Evolutionary conservation across 139 green algal genomes (phyloP).

Genomic region (Micromonas commoda): DNA sequence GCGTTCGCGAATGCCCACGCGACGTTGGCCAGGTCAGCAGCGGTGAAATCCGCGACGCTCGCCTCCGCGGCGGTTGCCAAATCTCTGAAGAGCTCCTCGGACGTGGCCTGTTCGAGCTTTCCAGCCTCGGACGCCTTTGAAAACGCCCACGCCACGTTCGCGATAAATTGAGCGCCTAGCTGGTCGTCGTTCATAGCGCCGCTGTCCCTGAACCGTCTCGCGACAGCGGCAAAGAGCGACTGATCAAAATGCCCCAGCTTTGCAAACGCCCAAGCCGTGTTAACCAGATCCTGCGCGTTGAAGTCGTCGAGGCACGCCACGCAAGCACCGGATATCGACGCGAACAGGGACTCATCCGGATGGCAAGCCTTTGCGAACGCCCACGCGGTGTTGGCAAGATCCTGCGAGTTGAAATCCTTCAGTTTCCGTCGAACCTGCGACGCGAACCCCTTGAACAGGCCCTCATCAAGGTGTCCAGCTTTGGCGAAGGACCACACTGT

Average conservation of each 20-base stretch:
- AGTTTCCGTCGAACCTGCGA: neutral
- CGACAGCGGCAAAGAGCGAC: constrained; percentile 14
- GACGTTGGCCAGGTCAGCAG: constrained; percentile 27
- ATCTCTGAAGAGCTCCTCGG: constrained; percentile 17
- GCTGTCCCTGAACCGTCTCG: no score
- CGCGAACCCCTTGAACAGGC: constrained; percentile 28
- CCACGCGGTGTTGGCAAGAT: constrained; percentile 29
- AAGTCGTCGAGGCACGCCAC: constrained; percentile 10
- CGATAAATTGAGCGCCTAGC: constrained; percentile 28
- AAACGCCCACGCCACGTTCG: constrained; percentile 37
- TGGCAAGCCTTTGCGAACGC: constrained; percentile 35
- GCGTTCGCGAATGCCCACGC: constrained; percentile 39
- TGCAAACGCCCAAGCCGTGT: constrained; percentile 28
- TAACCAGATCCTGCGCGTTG: constrained; percentile 37
- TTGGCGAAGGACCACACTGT: constrained; percentile 33
- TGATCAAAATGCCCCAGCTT: constrained; percentile 33
- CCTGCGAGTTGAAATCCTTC: constrained; percentile 33
- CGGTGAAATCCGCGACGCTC: constrained; percentile 23
- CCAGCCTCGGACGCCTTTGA: constrained; percentile 9
- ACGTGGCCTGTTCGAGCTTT: neutral
- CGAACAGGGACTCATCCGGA: constrained; percentile 22
- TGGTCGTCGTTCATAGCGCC: constrained; percentile 20
- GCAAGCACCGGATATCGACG: neutral
- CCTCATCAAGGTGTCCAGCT: constrained; percentile 17
- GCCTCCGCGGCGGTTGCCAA: constrained; percentile 10